Evolutionary conservation across 2,329 filamentous ascomycete genomes (phyloP).

Genomic region (Fragosphaeria purpurea): DNA sequence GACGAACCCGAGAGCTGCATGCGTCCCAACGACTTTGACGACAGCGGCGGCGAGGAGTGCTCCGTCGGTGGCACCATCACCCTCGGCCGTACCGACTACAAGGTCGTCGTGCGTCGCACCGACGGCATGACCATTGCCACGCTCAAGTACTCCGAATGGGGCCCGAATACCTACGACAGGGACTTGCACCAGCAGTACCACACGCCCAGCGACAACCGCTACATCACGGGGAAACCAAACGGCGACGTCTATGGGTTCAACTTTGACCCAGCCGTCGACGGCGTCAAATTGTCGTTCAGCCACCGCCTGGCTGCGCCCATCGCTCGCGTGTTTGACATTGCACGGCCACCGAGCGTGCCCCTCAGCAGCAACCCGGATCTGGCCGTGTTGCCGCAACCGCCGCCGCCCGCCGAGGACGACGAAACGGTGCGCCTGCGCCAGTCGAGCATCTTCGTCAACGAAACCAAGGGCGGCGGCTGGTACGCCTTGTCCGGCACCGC

Average conservation of each 20-base stretch:
- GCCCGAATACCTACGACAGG: slow-evolving; percentile 78
- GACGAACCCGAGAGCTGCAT: slow-evolving; percentile 58
- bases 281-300: slow-evolving; percentile 50
- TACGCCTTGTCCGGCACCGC: slow-evolving; percentile 81
- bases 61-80: slow-evolving; percentile 71
- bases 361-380: slow-evolving; percentile 61
- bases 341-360: slow-evolving; percentile 57
- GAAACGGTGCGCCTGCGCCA: slow-evolving; percentile 41
- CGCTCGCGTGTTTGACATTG: slow-evolving; percentile 80
- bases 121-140: slow-evolving; percentile 73
- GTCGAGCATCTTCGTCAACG: slow-evolving; percentile 73
- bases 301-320: slow-evolving; percentile 68
- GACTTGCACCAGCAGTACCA: slow-evolving; percentile 80
- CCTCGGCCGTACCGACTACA: slow-evolving; percentile 82
- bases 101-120: slow-evolving; percentile 68
- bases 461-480: slow-evolving; percentile 79
- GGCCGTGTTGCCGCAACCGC: slow-evolving; percentile 77
- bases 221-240: slow-evolving; percentile 80
- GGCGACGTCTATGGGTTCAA: slow-evolving; percentile 76
- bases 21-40: slow-evolving; percentile 54
- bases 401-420: slow-evolving; percentile 48
- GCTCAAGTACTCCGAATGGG: slow-evolving; percentile 89
- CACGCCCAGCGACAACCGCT: slow-evolving; percentile 71
- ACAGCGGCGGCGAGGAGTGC: slow-evolving; percentile 62
- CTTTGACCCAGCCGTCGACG: slow-evolving; percentile 32